phyloP scores from a whole-genome alignment of 78 protist species.

The slime mould (Dictyostelium discoideum) region DNA sequence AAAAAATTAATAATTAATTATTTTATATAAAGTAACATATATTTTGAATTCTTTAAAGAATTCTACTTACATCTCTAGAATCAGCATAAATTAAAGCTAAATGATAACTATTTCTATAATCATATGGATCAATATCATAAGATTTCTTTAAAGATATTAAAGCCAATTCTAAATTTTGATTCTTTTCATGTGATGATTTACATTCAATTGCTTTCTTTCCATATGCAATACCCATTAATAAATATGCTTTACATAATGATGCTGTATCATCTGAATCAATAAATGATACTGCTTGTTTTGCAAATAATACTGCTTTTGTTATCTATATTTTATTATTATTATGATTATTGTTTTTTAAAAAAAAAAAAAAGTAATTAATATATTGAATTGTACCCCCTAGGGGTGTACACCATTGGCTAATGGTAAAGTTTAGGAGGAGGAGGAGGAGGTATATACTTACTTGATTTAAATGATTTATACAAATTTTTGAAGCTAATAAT shows the following conservation, averaged over 20 bases:
- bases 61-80: conserved; percentile 35
- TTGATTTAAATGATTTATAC: conserved; percentile 65
- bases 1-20: neutral
- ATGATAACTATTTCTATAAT: conserved; percentile 52
- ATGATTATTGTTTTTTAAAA: neutral
- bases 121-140: conserved; percentile 35
- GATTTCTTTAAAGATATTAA: neutral
- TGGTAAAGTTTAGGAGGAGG: too few species aligned
- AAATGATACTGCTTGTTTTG: conserved; percentile 31
- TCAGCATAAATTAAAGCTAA: conserved; percentile 55
- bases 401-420: too few species aligned
- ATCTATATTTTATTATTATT: neutral
- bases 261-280: conserved; percentile 16
- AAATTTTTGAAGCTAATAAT: conserved; percentile 60
- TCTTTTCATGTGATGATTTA: conserved; percentile 55
- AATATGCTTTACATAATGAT: conserved; percentile 20
- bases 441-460: conserved; percentile 3
- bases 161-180: conserved; percentile 24
- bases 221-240: conserved; percentile 68
- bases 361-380: neutral
- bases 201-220: conserved; percentile 49
- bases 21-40: too few species aligned
- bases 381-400: too few species aligned
- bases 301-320: conserved; percentile 49
- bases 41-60: neutral